Base-by-base conservation (phyloP, 768 basidiomycete genomes). In the Xanthoconium stramineum region DNA sequence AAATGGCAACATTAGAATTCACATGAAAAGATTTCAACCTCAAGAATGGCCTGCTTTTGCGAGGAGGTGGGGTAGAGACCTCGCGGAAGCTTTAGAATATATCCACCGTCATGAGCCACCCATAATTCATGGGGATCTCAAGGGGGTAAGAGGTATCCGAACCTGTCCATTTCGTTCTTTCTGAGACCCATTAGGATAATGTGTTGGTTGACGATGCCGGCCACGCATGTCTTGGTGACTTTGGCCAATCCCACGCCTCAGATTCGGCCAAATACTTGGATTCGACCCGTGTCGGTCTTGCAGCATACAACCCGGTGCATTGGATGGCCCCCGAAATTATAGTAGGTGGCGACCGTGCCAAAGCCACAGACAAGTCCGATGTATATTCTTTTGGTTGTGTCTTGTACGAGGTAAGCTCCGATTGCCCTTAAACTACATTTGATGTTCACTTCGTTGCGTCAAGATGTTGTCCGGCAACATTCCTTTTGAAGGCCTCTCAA, bases 51-150 rank as follows among this genome's bases (percentile, higher is more conserved):
- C 20, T 30, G 17, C 28, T 8, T 30, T 59, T 51, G 59, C 62
- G 36, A 37, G 49, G 29, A 13, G 5, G 14, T 64, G 36, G 58
- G 58, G 36, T 36, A 51, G 10, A 37, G 67, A 60, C 32, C 52
- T 68, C 30, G 66, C 65, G 9, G 38, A 58, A 38, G 71, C 35
- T 28, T 57, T 70, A 13, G 15, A 42, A 13, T 72, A 66, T 38
- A 56, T 72, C 20, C 69, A 72, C 24, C 17, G 7, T 8, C 58
- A 61, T 15, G 52, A 66, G 5, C 69, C 69, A 0, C 64, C 69
- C 32, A 64, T 78, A 29, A 57, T 75, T 14, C 77, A 78, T 28
- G 74, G 77, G 8, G 77, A 78, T 59, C 32, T 78, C 29, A 78
- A 78, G 58, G 71, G 69, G 32, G 76, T 57, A 47, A 62, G 69